Conservation (phyloP, 148 eudicot species). For the Amaranthus cruentus region DNA sequence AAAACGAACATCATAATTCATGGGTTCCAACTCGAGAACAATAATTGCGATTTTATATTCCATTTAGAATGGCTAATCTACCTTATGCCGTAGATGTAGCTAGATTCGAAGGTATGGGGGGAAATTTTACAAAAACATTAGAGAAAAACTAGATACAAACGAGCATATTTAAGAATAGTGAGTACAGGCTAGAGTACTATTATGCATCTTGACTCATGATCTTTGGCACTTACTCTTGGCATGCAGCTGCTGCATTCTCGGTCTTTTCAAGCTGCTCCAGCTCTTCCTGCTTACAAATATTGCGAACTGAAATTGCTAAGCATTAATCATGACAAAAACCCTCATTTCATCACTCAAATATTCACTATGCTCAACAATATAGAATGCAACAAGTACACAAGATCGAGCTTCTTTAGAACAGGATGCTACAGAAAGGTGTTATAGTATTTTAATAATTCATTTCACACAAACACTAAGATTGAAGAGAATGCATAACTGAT, state of each 20-base stretch:
- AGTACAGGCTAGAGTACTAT: background rate
- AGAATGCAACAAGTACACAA: background rate
- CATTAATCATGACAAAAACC: constrained; percentile 3
- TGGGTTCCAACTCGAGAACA: too few relatives aligned
- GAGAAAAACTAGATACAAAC: too few relatives aligned
- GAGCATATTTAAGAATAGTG: too few relatives aligned
- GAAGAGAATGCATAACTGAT: too few relatives aligned
- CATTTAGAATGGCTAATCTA: too few relatives aligned
- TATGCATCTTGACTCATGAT: background rate
- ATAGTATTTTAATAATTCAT: background rate
- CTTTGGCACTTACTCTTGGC: constrained; percentile 67
- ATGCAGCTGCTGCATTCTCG: constrained; percentile 59
- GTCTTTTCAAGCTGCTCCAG: constrained; percentile 66
- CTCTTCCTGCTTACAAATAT: constrained; percentile 57
- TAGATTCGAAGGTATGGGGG: too few relatives aligned
- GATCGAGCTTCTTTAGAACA: background rate
- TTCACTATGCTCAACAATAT: background rate
- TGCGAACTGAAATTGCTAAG: constrained; percentile 14
- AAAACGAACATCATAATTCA: too few relatives aligned
- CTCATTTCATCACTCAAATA: background rate
- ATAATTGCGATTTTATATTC: too few relatives aligned
- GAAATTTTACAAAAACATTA: too few relatives aligned
- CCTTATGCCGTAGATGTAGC: too few relatives aligned
- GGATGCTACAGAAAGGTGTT: background rate
- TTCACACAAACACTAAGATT: too few relatives aligned